These are phyloP conservation scores for Ustilago sp. DNA, from an alignment of 1,284 basidiomycete genomes.

Conservation along the genomic window DNA sequence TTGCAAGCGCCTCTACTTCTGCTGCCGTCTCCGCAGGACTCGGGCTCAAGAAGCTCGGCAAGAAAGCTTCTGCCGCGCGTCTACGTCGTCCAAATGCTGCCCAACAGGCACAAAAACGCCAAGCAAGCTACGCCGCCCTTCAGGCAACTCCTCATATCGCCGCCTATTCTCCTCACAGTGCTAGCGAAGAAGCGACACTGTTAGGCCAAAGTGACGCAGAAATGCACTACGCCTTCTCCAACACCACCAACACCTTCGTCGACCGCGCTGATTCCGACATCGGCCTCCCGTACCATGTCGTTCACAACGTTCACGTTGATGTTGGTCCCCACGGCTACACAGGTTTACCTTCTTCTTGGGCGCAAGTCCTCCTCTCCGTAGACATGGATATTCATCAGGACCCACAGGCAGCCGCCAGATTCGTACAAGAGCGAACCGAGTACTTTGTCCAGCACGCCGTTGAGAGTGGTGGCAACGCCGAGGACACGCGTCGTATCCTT, in stretches of 20 bases:
- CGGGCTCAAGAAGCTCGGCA: slow-evolving; percentile 55
- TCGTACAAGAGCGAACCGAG: slow-evolving; percentile 41
- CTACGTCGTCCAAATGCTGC: slow-evolving; percentile 33
- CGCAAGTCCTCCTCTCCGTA: slow-evolving; percentile 41
- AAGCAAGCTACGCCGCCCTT: slow-evolving; percentile 29
- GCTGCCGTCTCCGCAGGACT: slow-evolving; percentile 47
- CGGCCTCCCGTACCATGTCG: slow-evolving; percentile 55
- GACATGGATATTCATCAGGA: slow-evolving; percentile 40
- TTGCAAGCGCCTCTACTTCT: slow-evolving; percentile 43
- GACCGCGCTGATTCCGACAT: slow-evolving; percentile 53
- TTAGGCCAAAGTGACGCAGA: background rate
- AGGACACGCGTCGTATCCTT: slow-evolving; percentile 29
- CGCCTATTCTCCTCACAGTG: background rate
- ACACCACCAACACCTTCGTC: slow-evolving; percentile 14
- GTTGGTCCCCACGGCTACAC: slow-evolving; percentile 60
- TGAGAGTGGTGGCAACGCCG: slow-evolving; percentile 35
- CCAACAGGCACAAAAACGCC: slow-evolving; percentile 28
- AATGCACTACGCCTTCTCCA: slow-evolving; percentile 6
- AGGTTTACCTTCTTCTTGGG: slow-evolving; percentile 57
- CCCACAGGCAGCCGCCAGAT: slow-evolving; percentile 34
- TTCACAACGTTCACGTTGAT: slow-evolving; percentile 63
- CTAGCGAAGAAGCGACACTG: background rate
- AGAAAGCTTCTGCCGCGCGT: slow-evolving; percentile 47
- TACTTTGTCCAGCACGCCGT: slow-evolving; percentile 47
- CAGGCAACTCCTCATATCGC: slow-evolving; percentile 1